These are phyloP conservation scores for Rhodotorula sp. DNA, from an alignment of 1,284 basidiomycete genomes.

Conservation along the genomic window DNA sequence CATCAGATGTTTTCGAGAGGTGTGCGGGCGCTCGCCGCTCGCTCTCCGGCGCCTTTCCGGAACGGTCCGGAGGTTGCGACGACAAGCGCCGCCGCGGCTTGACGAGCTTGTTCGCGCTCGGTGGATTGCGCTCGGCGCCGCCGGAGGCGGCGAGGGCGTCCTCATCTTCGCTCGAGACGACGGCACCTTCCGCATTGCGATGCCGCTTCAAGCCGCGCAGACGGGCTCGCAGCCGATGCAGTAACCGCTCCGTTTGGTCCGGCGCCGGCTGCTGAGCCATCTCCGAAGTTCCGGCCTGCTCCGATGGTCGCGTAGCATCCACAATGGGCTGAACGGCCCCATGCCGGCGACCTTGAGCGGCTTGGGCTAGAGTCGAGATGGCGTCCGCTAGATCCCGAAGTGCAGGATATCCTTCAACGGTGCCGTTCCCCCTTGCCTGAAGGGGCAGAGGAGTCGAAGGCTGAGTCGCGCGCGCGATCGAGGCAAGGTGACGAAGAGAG, in stretches of 20 bases:
- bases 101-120: conserved; percentile 15
- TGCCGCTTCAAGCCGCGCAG: conserved; percentile 17
- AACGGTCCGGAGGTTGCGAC: no score
- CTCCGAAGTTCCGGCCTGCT: background rate
- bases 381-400: conserved; percentile 16
- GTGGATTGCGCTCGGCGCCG: background rate
- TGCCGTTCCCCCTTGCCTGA: background rate
- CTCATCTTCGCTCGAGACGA: background rate
- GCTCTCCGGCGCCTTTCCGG: no score
- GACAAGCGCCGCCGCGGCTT: conserved; percentile 11
- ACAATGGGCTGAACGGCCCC: background rate
- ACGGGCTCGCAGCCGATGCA: conserved; percentile 12
- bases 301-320: background rate
- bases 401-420: conserved; percentile 12
- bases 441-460: conserved; percentile 9
- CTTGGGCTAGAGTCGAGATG: conserved; percentile 5
- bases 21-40: no score
- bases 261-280: background rate
- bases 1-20: no score
- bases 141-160: background rate
- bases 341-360: background rate
- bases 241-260: conserved; percentile 6
- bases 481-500: conserved; percentile 35
- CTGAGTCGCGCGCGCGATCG: conserved; percentile 34
- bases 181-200: background rate